phyloP scores from a whole-genome alignment of 2,329 filamentous ascomycete genomes.

The Penicillium paneum region DNA sequence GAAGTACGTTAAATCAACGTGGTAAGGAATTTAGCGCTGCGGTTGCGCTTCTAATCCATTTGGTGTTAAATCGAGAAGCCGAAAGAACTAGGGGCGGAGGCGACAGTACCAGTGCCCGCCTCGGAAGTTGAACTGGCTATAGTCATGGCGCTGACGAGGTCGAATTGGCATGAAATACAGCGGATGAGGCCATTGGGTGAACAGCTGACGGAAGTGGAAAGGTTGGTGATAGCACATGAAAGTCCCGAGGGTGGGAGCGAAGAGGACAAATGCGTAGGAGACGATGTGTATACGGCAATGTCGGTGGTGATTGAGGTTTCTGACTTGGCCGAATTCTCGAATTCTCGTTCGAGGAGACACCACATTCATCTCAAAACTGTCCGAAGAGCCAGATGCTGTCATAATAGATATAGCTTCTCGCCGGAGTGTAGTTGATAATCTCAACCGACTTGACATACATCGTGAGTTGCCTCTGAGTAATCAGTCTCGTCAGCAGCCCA shows the following conservation, averaged over 20 bases:
- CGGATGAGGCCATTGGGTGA: not conserved
- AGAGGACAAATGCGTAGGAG: not conserved
- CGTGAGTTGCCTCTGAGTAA: not conserved
- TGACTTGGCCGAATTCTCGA: not conserved
- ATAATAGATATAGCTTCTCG: not conserved
- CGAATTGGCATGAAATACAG: too few species aligned
- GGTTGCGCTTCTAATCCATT: not conserved
- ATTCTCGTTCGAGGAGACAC: not conserved
- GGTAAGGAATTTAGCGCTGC: too few species aligned
- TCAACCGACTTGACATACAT: not conserved
- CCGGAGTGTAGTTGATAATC: not conserved
- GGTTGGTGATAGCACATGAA: too few species aligned
- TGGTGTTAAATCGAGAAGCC: not conserved
- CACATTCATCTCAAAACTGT: not conserved
- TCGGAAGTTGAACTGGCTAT: too few species aligned
- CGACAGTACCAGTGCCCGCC: not conserved
- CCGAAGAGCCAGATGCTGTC: not conserved
- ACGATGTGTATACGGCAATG: not conserved
- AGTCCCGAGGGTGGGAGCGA: too few species aligned
- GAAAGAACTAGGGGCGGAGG: not conserved
- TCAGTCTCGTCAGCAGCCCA: not conserved
- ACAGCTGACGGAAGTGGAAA: not conserved
- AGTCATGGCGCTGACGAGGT: too few species aligned
- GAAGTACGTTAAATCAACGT: not conserved
- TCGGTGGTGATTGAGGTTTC: not conserved